Percentiles rank a stretch among this genome's conserved stretches.
These are phyloP conservation scores for Phytophthora ramorum DNA, from an alignment of 352 stramenopile species.

Conservation along the genomic window DNA sequence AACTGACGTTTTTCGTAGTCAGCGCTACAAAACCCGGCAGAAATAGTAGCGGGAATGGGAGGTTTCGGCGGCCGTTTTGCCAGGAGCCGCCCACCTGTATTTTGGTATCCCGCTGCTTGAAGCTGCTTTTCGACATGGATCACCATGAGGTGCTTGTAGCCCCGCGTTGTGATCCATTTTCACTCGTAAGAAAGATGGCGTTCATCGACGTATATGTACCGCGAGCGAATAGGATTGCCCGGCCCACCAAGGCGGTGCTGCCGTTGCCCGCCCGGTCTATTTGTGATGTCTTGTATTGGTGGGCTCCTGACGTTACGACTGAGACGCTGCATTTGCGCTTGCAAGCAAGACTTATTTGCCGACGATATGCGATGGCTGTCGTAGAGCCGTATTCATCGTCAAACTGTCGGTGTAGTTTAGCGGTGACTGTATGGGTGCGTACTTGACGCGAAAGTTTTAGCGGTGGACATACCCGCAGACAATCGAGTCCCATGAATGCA, in stretches of 20 bases:
- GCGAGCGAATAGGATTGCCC: too few relatives aligned
- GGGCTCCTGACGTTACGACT: neutral
- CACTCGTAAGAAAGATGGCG: neutral
- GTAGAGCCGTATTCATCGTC: too few relatives aligned
- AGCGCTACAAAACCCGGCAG: conserved; percentile 11
- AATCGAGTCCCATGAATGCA: too few relatives aligned
- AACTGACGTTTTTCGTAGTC: conserved; percentile 38
- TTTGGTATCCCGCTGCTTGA: conserved; percentile 25
- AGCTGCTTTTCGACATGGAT: conserved; percentile 8
- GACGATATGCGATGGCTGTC: conserved; percentile 5
- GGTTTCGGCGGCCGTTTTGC: conserved; percentile 2
- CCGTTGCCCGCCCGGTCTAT: neutral
- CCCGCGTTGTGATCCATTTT: neutral
- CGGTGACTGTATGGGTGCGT: too few relatives aligned
- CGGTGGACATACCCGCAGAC: too few relatives aligned
- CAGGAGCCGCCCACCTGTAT: too few relatives aligned
- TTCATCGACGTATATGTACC: neutral
- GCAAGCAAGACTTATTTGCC: neutral
- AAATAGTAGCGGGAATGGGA: conserved; percentile 15
- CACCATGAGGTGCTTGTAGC: too few relatives aligned
- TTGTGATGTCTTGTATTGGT: neutral
- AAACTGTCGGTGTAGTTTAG: too few relatives aligned
- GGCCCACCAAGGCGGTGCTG: too few relatives aligned
- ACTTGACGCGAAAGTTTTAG: too few relatives aligned
- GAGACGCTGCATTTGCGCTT: neutral